Base-by-base conservation (phyloP, 768 basidiomycete genomes). In the Daedaleopsis sinensis region DNA sequence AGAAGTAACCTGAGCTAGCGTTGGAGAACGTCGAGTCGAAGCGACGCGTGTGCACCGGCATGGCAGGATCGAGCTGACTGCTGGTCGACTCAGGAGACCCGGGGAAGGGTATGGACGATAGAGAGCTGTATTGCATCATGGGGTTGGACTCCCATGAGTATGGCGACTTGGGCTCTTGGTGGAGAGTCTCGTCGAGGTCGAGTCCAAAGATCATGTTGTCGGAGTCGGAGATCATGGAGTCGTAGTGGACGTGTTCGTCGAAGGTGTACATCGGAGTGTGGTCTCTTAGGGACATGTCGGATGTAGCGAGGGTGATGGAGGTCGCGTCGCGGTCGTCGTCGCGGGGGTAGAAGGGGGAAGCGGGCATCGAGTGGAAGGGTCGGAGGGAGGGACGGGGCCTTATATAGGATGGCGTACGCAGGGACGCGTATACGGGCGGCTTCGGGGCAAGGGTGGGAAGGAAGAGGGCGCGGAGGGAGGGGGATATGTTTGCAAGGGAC, bases 131-230 rank as follows among this genome's bases (percentile, higher is more conserved):
- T 38, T 35, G 42, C 47, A 49, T 49, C 10, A 55, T 74, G 69
- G 74, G 61, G 23, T 80, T 76, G 67, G 82, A 78, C 61, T 83
- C 75, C 71, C 72, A 74, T n/a, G 70, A 55, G 58, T 70, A 61
- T 52, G 68, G 56, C 15, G 68, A 66, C 65, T 71, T 67, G 50
- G 61, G 32, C 32, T 76, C 68, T 69, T 69, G 65, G 64, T 59
- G 57, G 55, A 67, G 61, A 15, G 60, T 48, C 66, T 86, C 82
- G 67, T 87, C 86, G 68, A 86, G 77, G 67, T 88, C 85, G 71
- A 84, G 74, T 65, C 82, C 83, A 68, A 88, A 86, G 72, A 86
- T 79, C 75, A 85, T 76, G 60, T 82, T 79, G 70, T 85, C 82
- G 23, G 71, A 65, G 67, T 84, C 82, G n/a, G 73, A 64, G 48